phyloP scores from a whole-genome alignment of 768 basidiomycete genomes.

The Sporobolomyces pararoseus region DNA sequence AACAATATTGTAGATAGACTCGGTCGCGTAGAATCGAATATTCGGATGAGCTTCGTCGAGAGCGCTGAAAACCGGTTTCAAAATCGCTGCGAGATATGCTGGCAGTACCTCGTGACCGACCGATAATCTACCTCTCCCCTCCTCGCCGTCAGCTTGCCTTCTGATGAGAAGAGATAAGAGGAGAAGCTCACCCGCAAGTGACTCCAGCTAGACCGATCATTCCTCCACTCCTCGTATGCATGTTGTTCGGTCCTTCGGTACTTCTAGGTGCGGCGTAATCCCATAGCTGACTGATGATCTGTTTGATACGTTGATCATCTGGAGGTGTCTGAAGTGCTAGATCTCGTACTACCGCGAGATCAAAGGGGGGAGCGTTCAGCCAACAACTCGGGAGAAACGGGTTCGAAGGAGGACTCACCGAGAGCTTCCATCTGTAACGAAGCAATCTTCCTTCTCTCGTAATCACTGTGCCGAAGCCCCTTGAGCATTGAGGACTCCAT shows the following conservation, averaged over 20 bases:
- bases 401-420: not conserved
- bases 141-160: too few species aligned
- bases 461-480: conserved; percentile 5
- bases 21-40: conserved; percentile 95
- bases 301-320: conserved; percentile 15
- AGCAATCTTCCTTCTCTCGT: conserved; percentile 17
- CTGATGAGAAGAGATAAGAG: not conserved
- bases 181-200: conserved; percentile 14
- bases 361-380: not conserved
- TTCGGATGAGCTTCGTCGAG: conserved; percentile 91
- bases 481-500: conserved; percentile 20
- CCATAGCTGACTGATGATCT: conserved; percentile 26
- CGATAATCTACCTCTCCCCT: conserved; percentile 63
- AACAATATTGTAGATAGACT: conserved; percentile 97
- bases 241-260: conserved; percentile 2
- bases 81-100: conserved; percentile 89
- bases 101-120: conserved; percentile 72
- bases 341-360: conserved; percentile 21
- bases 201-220: conserved; percentile 25
- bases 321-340: not conserved
- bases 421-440: conserved; percentile 18
- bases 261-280: conserved; percentile 14
- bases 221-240: conserved; percentile 18
- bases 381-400: not conserved
- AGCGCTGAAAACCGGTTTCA: conserved; percentile 79